Evolutionary conservation across 805 yeast genomes (phyloP).

Genomic region (Starmerella gropengiesseri): DNA sequence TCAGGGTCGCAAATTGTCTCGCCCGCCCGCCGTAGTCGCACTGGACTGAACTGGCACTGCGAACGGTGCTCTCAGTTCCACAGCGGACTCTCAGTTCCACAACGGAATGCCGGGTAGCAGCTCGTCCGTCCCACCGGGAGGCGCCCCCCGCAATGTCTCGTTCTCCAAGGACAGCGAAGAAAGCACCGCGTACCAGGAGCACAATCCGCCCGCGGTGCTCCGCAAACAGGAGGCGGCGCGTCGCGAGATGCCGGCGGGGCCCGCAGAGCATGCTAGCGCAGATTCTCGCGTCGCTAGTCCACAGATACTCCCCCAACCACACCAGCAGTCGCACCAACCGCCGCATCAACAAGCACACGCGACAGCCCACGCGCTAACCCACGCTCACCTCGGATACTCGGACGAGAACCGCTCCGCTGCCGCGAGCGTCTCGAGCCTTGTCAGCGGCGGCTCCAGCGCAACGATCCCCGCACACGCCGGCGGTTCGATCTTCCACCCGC

Average conservation of each 20-base stretch:
- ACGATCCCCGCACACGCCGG: not conserved
- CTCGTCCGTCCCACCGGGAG: slow-evolving; percentile 1
- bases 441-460: not conserved
- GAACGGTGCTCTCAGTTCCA: not conserved
- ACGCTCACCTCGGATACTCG: not conserved
- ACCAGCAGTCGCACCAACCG: not conserved
- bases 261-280: not conserved
- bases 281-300: slow-evolving; percentile 3
- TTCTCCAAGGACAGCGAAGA: slow-evolving; percentile 19
- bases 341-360: not conserved
- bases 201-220: slow-evolving; percentile 25
- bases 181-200: slow-evolving; percentile 25
- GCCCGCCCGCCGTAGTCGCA: no score
- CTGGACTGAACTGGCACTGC: not conserved
- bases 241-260: slow-evolving; percentile 14
- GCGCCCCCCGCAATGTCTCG: slow-evolving; percentile 19
- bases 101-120: slow-evolving; percentile 8
- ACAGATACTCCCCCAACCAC: no score
- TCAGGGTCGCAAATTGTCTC: no score
- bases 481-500: not conserved
- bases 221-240: slow-evolving; percentile 23
- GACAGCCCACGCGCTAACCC: not conserved
- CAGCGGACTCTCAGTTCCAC: not conserved
- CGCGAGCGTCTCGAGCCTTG: slow-evolving; percentile 3
- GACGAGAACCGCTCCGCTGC: slow-evolving; percentile 7